Evolutionary conservation across 305 asterid species (phyloP), one percentile per base, ranked within the genome.

Genomic region (Plantago coronopus): DNA sequence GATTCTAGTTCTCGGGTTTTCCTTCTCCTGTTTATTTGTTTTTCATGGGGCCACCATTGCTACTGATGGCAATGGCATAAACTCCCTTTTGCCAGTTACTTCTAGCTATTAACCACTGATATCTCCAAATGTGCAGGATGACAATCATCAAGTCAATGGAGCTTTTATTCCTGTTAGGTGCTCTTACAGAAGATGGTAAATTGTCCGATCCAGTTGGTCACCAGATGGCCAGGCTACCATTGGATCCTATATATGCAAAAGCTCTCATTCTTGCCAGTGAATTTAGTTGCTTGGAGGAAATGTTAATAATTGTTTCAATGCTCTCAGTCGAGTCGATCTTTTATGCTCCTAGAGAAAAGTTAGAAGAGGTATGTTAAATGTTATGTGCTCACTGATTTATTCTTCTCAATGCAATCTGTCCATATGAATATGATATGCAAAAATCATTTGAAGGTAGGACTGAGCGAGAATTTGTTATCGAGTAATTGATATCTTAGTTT

Each of bases 251-350:
- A 70, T 83, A 87, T 75, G 85, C 99, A 4, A 93, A 93, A 81
- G 94, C 96, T 59, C 94, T 93, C 44, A 74, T 89, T 76, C 81
- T 93, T 63, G 94, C 97, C 80, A 82, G 71, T 72, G 81, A 93
- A 63, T 83, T 80, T 59, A 81, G 74, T 60, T 93, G 97, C 97
- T 77, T 89, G 75, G 91, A 93, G 73, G 97, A 93, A 69, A 87
- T 93, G 90, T 74, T 93, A 47, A 83, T 93, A 64, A 66, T 72
- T 69, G 94, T 93, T 64, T 79, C 97, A 29, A 75, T 93, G 96
- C 99, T 93, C 66, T 89, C 97, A 2, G 97, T 89, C 21, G 99
- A 93, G 69, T 89, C 97, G 8, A 80, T 93, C 51, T 89, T 87
- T 79, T 93, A 93, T 72, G 84, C 95, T 49, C 95, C 99, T 22